Evolutionary conservation across 345 rosid species (phyloP).

Genomic region (Corymbia maculata): DNA sequence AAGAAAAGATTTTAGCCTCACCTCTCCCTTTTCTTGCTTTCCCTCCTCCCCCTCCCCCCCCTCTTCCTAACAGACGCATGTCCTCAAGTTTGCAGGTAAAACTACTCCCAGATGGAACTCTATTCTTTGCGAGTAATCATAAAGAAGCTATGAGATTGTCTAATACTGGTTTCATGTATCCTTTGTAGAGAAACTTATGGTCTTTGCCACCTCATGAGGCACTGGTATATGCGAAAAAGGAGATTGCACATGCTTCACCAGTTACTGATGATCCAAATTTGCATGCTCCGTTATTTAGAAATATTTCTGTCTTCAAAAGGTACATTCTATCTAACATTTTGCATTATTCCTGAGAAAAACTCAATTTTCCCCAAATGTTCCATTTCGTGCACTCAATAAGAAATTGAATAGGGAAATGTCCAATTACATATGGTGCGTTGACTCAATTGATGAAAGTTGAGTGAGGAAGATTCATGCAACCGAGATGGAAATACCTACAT

Average conservation of each 20-base stretch:
- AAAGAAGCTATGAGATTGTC: background rate
- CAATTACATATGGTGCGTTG: background rate
- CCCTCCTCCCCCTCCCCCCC: slow-evolving; percentile 6
- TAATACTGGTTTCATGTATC: background rate
- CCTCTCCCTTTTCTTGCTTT: background rate
- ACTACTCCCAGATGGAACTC: background rate
- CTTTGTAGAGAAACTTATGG: slow-evolving; percentile 36
- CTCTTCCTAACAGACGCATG: slow-evolving; percentile 7
- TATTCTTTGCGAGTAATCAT: background rate
- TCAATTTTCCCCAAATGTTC: background rate
- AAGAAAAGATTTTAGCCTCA: slow-evolving; percentile 8
- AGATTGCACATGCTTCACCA: slow-evolving; percentile 41
- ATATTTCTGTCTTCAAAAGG: slow-evolving; percentile 71
- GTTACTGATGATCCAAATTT: slow-evolving; percentile 39
- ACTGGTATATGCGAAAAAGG: slow-evolving; percentile 53
- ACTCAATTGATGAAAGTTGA: background rate
- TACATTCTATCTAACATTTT: background rate
- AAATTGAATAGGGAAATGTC: background rate
- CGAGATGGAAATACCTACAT: background rate
- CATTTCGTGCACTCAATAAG: background rate
- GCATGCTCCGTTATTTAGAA: slow-evolving; percentile 44
- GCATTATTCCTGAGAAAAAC: background rate
- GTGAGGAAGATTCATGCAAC: background rate
- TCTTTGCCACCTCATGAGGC: slow-evolving; percentile 57
- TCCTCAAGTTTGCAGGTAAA: slow-evolving; percentile 43